Percentiles rank a stretch among this genome's conserved stretches.
phyloP scores from a whole-genome alignment of 768 basidiomycete species.

The Lactarius sp. region DNA sequence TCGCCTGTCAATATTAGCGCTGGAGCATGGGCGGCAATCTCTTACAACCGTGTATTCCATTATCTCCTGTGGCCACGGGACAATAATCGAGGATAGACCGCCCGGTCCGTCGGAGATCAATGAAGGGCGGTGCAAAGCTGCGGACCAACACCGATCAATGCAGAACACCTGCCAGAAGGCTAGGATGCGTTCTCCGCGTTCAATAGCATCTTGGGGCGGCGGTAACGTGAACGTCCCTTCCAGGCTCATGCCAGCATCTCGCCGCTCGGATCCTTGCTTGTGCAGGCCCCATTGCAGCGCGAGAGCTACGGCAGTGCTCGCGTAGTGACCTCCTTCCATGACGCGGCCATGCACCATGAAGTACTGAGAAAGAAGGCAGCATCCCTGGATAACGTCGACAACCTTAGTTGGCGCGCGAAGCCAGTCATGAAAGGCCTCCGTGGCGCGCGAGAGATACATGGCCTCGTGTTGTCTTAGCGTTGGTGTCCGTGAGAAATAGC shows the following conservation, averaged over 20 bases:
- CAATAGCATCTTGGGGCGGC: slow-evolving; percentile 52
- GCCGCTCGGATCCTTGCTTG: slow-evolving; percentile 36
- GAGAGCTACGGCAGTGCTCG: slow-evolving; percentile 66
- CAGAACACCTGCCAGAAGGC: slow-evolving; percentile 84
- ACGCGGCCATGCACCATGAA: slow-evolving; percentile 72
- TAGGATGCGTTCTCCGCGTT: slow-evolving; percentile 65
- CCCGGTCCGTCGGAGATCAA: slow-evolving; percentile 61
- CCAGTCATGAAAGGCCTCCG: slow-evolving; percentile 59
- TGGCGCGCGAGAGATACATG: slow-evolving; percentile 60
- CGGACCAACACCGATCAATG: slow-evolving; percentile 78
- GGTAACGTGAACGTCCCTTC: slow-evolving; percentile 46
- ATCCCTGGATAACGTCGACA: slow-evolving; percentile 71
- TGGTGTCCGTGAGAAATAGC: slow-evolving; percentile 70
- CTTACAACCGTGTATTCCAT: slow-evolving; percentile 67
- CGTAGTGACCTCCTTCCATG: slow-evolving; percentile 75
- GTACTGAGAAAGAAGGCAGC: slow-evolving; percentile 69
- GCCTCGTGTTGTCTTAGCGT: slow-evolving; percentile 67
- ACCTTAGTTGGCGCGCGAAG: slow-evolving; percentile 51
- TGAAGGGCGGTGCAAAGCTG: slow-evolving; percentile 60
- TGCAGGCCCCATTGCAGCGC: slow-evolving; percentile 72
- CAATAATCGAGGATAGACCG: slow-evolving; percentile 53
- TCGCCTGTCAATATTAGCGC: background rate
- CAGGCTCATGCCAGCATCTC: slow-evolving; percentile 27
- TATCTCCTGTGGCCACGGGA: slow-evolving; percentile 74
- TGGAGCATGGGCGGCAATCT: slow-evolving; percentile 9